A percentile compares a stretch with the other conserved stretches of the same genome.
These are phyloP conservation scores for Tuber umbilicatum DNA, from an alignment of 495 filamentous ascomycete genomes.

Conservation along the genomic window DNA sequence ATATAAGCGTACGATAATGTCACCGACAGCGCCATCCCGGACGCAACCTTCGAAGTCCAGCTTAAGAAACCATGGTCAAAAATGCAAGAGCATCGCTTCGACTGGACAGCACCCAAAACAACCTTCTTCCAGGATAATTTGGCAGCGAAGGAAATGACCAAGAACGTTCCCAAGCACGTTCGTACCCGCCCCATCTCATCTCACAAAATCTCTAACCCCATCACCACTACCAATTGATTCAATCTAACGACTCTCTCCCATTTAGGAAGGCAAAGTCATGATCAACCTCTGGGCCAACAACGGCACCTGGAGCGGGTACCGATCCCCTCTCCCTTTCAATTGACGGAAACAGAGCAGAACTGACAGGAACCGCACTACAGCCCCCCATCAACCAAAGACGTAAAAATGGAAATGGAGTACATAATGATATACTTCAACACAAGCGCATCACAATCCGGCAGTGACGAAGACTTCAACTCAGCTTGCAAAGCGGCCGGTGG, in stretches of 20 bases:
- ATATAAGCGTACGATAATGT: conserved; percentile 25
- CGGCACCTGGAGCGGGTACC: conserved; percentile 36
- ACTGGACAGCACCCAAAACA: conserved; percentile 33
- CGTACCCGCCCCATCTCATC: conserved; percentile 12
- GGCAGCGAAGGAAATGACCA: conserved; percentile 15
- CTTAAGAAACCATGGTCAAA: conserved; percentile 28
- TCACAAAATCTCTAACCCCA: conserved; percentile 6
- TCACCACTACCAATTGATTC: neutral
- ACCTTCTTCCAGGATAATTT: conserved; percentile 35
- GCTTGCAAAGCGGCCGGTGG: conserved; percentile 30
- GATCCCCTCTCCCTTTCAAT: neutral
- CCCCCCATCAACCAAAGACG: conserved; percentile 35
- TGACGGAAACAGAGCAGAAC: neutral
- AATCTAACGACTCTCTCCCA: conserved; percentile 9
- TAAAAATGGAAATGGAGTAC: conserved; percentile 34
- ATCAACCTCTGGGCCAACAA: conserved; percentile 41
- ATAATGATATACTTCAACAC: conserved; percentile 41
- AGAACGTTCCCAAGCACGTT: conserved; percentile 37
- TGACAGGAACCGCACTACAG: conserved; percentile 4
- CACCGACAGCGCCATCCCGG: conserved; percentile 12
- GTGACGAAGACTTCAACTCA: conserved; percentile 27
- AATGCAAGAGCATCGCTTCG: conserved; percentile 39
- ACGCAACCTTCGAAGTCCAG: conserved; percentile 22
- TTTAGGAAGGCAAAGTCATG: conserved; percentile 29
- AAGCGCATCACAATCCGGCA: conserved; percentile 26